Evolutionary conservation across 495 filamentous ascomycete genomes (phyloP).

Genomic region (Darksidea phi): DNA sequence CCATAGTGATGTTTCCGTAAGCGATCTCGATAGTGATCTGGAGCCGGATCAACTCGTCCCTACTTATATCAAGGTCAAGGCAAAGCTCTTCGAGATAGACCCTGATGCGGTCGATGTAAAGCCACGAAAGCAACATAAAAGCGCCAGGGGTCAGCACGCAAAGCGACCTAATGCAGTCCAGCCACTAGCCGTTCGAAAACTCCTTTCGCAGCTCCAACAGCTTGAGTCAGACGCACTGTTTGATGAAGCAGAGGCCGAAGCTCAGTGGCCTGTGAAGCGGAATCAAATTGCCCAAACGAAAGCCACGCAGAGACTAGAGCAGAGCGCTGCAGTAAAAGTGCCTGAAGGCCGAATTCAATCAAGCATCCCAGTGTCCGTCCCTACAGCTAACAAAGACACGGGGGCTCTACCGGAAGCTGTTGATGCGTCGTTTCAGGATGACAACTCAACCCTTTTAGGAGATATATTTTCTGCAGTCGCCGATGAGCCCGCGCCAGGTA

Average conservation of each 20-base stretch:
- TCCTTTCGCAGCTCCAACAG: conserved; percentile 68
- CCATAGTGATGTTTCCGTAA: conserved; percentile 33
- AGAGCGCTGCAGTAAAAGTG: not conserved
- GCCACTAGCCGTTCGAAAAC: conserved; percentile 56
- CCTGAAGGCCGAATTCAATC: not conserved
- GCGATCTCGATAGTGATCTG: conserved; percentile 55
- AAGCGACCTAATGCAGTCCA: conserved; percentile 26
- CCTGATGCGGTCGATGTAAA: conserved; percentile 48
- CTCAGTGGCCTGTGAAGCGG: conserved; percentile 66
- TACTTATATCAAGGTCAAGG: conserved; percentile 69
- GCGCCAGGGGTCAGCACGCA: conserved; percentile 35
- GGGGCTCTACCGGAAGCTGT: not conserved
- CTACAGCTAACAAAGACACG: not conserved
- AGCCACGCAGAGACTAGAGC: conserved; percentile 37
- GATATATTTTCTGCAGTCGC: conserved; percentile 56
- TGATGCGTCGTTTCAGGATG: not conserved
- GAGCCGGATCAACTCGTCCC: conserved; percentile 74
- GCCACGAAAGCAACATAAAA: conserved; percentile 33
- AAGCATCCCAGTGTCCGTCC: not conserved
- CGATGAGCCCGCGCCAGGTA: not conserved
- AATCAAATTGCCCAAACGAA: conserved; percentile 64
- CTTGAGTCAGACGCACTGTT: conserved; percentile 86
- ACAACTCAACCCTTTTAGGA: conserved; percentile 55
- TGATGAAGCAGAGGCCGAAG: conserved; percentile 72
- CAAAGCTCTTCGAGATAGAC: conserved; percentile 67